Evolutionary conservation across 306 rosid genomes (phyloP), one percentile per base, ranked within the genome.

Genomic region (Sicyos baderoa): DNA sequence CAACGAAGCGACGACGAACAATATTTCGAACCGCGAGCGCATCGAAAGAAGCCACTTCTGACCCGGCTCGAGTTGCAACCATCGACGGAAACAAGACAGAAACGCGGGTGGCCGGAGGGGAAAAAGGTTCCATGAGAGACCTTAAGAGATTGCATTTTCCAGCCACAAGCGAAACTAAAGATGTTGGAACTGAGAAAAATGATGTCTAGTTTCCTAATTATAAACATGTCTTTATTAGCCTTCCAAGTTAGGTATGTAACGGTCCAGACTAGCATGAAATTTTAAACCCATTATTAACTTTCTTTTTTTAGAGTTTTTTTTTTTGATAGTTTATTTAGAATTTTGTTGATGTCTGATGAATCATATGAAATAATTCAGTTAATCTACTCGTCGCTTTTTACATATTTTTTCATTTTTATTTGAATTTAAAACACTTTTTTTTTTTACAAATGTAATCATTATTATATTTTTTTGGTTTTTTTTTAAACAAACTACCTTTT

Each of bases 11-110:
- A 65, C 58, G 78, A 74, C 17, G 8, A 4, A 49, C 18, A 16
- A 55, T 87, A 83, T 68, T 64, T 86, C 79, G 75, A 16, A 16
- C 62, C 55, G 11, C 62, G 37, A 23, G 23, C 45, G 56, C 71
- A 37, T 49, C 82, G 13, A 8, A 71, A 74, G 10, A 77, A 81
- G 25, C 52, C 54, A 51, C 77, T 18, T 63, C 60, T n/a, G 45
- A 7, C 9, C 57, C 72, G 25, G 22, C 48, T 16, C n/a, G 80
- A 65, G 69, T 70, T 27, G 48, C 79, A 71, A 68, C 44, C 8
- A 7, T 75, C 19, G 78, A 76, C 23, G 14, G 68, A 59, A 6
- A 76, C 53, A 47, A 76, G 76, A 74, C 74, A 76, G 74, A 74
- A 61, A 2, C 65, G 59, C n/a, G 80, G 56, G 79, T 51, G 51